phyloP scores from a whole-genome alignment of 2,329 filamentous ascomycete genomes.

The Helotiales sp. region DNA sequence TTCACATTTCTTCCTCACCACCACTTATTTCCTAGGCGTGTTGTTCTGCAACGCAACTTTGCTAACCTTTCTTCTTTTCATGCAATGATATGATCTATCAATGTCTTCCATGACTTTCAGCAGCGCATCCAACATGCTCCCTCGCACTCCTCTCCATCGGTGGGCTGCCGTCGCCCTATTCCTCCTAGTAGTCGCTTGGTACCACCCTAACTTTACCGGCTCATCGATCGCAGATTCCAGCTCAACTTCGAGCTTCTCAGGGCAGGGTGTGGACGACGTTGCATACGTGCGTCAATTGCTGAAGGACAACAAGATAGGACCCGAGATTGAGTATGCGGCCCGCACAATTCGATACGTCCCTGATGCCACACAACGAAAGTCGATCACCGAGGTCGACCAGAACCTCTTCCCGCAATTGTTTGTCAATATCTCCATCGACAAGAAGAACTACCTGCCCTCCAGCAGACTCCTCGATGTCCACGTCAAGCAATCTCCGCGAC shows the following conservation, averaged over 20 bases:
- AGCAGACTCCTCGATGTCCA: conserved; percentile 28
- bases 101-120: conserved; percentile 7
- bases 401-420: conserved; percentile 29
- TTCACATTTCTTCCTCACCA: background rate
- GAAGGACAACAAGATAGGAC: conserved; percentile 27
- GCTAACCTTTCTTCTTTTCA: background rate
- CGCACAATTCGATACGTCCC: conserved; percentile 32
- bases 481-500: conserved; percentile 44
- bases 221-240: background rate
- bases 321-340: conserved; percentile 31
- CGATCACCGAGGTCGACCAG: conserved; percentile 29
- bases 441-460: conserved; percentile 17
- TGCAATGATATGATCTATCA: conserved; percentile 8
- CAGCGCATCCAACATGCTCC: conserved; percentile 17
- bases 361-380: conserved; percentile 26
- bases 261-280: conserved; percentile 18
- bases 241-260: conserved; percentile 1
- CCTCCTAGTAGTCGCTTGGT: conserved; percentile 18
- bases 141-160: conserved; percentile 23
- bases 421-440: conserved; percentile 22
- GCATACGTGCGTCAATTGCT: conserved; percentile 27
- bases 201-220: conserved; percentile 19
- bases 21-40: too few species aligned
- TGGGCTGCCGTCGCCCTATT: conserved; percentile 21
- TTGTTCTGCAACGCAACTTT: too few species aligned